Conservation (phyloP, 495 filamentous ascomycete species). For the Daldinia bambusicola region DNA sequence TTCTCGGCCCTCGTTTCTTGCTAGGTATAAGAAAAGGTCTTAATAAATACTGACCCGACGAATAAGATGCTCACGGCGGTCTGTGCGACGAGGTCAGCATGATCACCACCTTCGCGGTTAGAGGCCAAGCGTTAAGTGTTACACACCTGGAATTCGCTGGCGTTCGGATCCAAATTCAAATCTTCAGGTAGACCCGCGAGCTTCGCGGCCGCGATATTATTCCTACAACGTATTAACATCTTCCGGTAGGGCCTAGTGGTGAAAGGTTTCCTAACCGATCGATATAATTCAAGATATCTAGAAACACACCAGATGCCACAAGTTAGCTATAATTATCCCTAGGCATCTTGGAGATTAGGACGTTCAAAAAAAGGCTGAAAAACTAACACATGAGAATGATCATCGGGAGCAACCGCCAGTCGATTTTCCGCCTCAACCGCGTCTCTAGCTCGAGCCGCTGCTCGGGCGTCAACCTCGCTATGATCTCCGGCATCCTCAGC, state of each 20-base stretch:
- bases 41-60: constrained; percentile 68
- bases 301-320: constrained; percentile 35
- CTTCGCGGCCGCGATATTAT: constrained; percentile 64
- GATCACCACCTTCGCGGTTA: constrained; percentile 31
- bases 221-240: constrained; percentile 45
- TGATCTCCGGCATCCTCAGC: constrained; percentile 60
- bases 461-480: constrained; percentile 60
- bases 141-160: constrained; percentile 60
- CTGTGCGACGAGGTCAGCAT: constrained; percentile 42
- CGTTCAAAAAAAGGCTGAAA: background rate
- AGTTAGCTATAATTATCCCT: constrained; percentile 29
- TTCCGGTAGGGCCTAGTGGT: constrained; percentile 1
- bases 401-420: constrained; percentile 70
- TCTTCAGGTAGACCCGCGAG: constrained; percentile 61
- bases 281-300: constrained; percentile 84
- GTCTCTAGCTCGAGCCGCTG: constrained; percentile 61
- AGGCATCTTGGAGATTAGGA: background rate
- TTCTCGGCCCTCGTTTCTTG: background rate
- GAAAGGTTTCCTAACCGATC: constrained; percentile 69
- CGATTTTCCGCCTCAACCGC: constrained; percentile 69
- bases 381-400: constrained; percentile 67
- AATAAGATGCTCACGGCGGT: constrained; percentile 76
- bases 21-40: background rate
- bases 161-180: constrained; percentile 52
- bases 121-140: constrained; percentile 29